Evolutionary conservation across 2,329 filamentous ascomycete genomes (phyloP).

Genomic region (Lachnellula occidentalis): DNA sequence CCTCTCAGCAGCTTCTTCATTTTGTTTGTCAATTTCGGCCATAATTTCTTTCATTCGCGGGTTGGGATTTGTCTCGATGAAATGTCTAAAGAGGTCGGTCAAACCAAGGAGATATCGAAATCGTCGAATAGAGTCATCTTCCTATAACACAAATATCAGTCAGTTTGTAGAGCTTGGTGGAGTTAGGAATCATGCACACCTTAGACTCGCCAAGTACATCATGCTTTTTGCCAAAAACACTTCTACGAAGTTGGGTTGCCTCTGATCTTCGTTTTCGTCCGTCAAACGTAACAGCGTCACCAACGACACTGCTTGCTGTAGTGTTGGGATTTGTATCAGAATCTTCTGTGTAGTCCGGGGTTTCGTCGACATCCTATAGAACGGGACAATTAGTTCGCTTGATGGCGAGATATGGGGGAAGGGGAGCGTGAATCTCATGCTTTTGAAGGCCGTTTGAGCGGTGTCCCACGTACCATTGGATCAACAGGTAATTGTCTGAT

Average conservation of each 20-base stretch:
- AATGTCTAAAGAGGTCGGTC: constrained; percentile 96
- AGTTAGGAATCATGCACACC: constrained; percentile 43
- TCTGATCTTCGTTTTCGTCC: constrained; percentile 82
- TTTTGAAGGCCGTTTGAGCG: background rate
- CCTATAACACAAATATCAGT: constrained; percentile 43
- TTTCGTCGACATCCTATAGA: constrained; percentile 54
- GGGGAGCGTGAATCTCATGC: background rate
- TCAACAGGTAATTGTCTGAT: constrained; percentile 28
- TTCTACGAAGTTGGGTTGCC: constrained; percentile 83
- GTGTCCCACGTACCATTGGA: constrained; percentile 27
- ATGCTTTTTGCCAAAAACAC: constrained; percentile 92
- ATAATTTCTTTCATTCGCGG: constrained; percentile 92
- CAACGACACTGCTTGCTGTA: constrained; percentile 77
- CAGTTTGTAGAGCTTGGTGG: background rate
- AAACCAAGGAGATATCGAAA: constrained; percentile 93
- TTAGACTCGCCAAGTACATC: constrained; percentile 88
- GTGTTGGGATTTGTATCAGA: constrained; percentile 64
- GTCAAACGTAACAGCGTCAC: constrained; percentile 62
- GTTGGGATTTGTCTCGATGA: constrained; percentile 96
- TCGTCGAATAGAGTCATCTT: constrained; percentile 89
- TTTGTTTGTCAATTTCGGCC: constrained; percentile 89
- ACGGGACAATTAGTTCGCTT: background rate
- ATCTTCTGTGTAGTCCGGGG: constrained; percentile 61
- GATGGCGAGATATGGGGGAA: background rate
- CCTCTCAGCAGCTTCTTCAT: constrained; percentile 64